Base-by-base conservation (phyloP, 345 rosid genomes). In the Populus deltoides region DNA sequence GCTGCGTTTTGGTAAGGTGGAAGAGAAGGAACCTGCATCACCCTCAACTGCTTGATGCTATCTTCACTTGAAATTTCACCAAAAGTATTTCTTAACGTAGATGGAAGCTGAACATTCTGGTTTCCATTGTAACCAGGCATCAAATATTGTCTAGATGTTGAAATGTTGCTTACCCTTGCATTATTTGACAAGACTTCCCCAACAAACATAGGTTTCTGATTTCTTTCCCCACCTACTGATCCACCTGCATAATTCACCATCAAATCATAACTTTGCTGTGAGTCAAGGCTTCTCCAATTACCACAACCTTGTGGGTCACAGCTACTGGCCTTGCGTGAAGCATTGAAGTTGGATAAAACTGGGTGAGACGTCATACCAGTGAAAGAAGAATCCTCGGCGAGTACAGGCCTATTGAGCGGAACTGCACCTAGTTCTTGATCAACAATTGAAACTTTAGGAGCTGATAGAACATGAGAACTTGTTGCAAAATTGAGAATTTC, bases 171-270 rank as follows among this genome's bases (percentile, higher is more conserved):
- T 35, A 51, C 70, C 75, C 79, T 81, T 62, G 74, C 78, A 82
- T 83, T 82, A 82, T 80, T 87, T 73, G 89, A 84, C 81, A 84
- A 24, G 83, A 83, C 87, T 45, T 83, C 83, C 39, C 83, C 83
- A 24, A 71, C 78, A 75, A 77, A 78, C 81, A 81, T 31, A 62
- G 78, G 59, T 72, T 81, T 86, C 29, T 84, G 87, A 77, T 82
- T 84, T 69, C 51, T 65, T 70, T 70, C 85, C 71, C 86, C 81
- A 65, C 75, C 81, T 29, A 59, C 75, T 33, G 72, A 81, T 41
- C 87, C 89, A 86, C 82, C 82, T 24, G 83, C 81, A 77, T 76
- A 82, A 83, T 81, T 83, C 74, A 75, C 82, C 85, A 72, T 74
- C 93, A 86, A 87, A 67, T 86, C 89, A 79, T 72, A 74, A 25